Evolutionary conservation across 139 green algal genomes (phyloP).

Genomic region (Chlorella ohadii): DNA sequence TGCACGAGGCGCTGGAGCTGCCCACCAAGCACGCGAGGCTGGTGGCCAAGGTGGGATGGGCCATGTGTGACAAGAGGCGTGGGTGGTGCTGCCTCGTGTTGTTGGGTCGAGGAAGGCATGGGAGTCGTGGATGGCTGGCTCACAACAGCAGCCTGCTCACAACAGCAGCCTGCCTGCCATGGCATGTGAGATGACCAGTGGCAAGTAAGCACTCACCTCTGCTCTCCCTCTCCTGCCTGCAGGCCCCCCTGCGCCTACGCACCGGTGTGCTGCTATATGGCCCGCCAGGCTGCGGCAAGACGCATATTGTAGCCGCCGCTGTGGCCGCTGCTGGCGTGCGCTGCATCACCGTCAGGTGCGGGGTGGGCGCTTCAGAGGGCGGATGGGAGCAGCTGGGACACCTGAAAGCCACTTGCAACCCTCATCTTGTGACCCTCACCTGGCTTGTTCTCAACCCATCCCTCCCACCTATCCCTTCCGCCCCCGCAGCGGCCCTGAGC

Average conservation of each 20-base stretch:
- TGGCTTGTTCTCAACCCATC: not conserved
- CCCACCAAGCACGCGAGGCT: slow-evolving; percentile 70
- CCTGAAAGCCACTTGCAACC: too few species aligned
- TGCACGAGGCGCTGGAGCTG: slow-evolving; percentile 88
- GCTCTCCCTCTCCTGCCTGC: not conserved
- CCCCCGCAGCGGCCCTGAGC: slow-evolving; percentile 87
- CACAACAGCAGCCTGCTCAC: too few species aligned
- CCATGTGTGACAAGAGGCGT: not conserved
- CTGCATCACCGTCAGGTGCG: slow-evolving; percentile 70
- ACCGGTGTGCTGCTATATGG: slow-evolving; percentile 97
- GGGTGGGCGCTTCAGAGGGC: not conserved
- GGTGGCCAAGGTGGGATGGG: slow-evolving; percentile 42
- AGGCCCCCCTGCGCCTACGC: slow-evolving; percentile 86
- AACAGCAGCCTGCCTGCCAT: too few species aligned
- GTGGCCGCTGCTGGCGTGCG: slow-evolving; percentile 79
- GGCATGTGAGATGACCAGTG: too few species aligned
- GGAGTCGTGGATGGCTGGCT: too few species aligned
- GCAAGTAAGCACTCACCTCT: too few species aligned
- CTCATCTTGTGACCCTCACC: too few species aligned
- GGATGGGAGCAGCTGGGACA: not conserved
- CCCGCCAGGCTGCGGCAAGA: slow-evolving; percentile 97
- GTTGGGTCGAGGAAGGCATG: too few species aligned
- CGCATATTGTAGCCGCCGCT: slow-evolving; percentile 86
- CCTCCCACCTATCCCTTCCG: not conserved
- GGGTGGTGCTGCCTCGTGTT: too few species aligned